These are phyloP conservation scores for Moricandia arvensis DNA, from an alignment of 345 rosid species.

Conservation along the genomic window DNA sequence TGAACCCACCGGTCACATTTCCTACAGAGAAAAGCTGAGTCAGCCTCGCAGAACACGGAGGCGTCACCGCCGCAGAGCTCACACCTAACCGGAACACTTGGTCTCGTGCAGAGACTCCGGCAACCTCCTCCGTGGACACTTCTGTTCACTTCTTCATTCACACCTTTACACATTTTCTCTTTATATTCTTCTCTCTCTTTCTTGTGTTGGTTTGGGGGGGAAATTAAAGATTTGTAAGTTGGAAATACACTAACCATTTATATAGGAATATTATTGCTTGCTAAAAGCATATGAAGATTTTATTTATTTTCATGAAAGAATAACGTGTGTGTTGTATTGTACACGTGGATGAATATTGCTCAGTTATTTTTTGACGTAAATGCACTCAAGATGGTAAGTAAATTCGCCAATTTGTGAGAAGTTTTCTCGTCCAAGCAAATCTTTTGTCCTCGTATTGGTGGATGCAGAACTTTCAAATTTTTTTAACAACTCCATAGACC, in stretches of 20 bases:
- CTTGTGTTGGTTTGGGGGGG: background rate
- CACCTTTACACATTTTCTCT: constrained; percentile 53
- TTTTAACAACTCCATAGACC: background rate
- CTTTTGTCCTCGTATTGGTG: background rate
- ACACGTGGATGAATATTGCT: constrained; percentile 35
- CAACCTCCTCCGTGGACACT: constrained; percentile 23
- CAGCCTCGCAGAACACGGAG: constrained; percentile 71
- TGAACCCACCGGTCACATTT: constrained; percentile 76
- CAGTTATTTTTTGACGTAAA: constrained; percentile 30
- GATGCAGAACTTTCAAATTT: constrained; percentile 16
- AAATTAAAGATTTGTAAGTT: background rate
- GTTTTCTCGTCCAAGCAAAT: constrained; percentile 20
- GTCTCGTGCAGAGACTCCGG: constrained; percentile 24
- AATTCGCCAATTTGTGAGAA: background rate
- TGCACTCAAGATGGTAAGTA: background rate
- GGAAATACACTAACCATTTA: constrained; percentile 21
- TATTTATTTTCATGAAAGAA: background rate
- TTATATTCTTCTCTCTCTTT: background rate
- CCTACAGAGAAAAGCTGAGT: constrained; percentile 65
- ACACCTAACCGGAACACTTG: constrained; percentile 39
- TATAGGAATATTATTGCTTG: constrained; percentile 14
- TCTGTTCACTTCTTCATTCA: constrained; percentile 28
- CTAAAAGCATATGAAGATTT: background rate
- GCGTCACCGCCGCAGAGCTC: constrained; percentile 66
- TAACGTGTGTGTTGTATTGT: constrained; percentile 15